Evolutionary conservation across 208 protist genomes (phyloP).

Genomic region (Blastocrithidia nonstop): DNA sequence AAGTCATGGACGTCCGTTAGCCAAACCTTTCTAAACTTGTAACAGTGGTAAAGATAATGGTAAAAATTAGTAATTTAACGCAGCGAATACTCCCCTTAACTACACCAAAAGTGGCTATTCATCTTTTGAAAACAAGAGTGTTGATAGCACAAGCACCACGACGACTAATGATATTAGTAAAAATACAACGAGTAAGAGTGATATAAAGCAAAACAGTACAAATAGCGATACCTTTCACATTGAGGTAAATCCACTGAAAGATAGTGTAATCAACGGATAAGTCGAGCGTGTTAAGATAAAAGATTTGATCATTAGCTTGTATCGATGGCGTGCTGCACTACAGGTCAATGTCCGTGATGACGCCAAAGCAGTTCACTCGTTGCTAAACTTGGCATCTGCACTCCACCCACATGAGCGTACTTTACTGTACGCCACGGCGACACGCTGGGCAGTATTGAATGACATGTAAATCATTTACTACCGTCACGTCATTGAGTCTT

Average conservation of each 20-base stretch:
- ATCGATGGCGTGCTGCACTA: constrained; percentile 65
- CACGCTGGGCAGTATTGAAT: constrained; percentile 55
- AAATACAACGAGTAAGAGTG: too few species aligned
- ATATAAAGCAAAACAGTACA: too few species aligned
- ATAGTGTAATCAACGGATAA: too few species aligned
- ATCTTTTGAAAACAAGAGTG: too few species aligned
- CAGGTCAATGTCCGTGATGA: constrained; percentile 59
- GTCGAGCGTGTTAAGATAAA: too few species aligned
- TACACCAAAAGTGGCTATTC: too few species aligned
- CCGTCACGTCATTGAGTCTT: constrained; percentile 40
- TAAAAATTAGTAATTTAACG: too few species aligned
- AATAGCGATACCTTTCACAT: constrained; percentile 8
- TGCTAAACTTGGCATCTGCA: constrained; percentile 42
- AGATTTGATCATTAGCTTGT: constrained; percentile 38
- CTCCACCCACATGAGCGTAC: constrained; percentile 15
- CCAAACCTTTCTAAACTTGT: constrained; percentile 10
- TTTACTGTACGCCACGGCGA: constrained; percentile 40
- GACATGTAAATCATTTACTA: constrained; percentile 79
- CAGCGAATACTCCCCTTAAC: too few species aligned
- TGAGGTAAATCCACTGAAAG: constrained; percentile 39
- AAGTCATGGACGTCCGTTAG: constrained; percentile 15
- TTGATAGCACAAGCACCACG: too few species aligned
- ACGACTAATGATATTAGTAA: too few species aligned
- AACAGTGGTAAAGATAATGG: too few species aligned
- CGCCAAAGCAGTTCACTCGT: constrained; percentile 36